Evolutionary conservation across 495 filamentous ascomycete species (phyloP), one percentile per base, ranked within the genome.

Genomic region (Lophium mytilinum): DNA sequence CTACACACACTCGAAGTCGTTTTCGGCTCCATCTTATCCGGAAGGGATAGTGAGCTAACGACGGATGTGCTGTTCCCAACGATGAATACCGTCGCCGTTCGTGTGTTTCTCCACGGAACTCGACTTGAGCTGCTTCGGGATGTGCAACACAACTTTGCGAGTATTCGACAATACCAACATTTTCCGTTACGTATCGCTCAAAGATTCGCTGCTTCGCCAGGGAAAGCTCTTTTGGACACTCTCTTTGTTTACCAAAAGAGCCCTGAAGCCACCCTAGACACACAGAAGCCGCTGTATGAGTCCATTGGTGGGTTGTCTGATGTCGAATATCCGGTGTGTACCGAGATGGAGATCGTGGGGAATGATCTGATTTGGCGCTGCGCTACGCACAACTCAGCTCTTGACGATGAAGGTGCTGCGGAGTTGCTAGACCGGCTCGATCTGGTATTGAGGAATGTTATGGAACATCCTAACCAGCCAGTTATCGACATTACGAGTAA

Each of bases 301-400:
- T 85, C 85, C 17, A 68, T 83, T 6, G 73, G 78, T 33, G 80
- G 83, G 10, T 66, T 64, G 10, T 81, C 87, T 0, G 75, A 80
- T 48, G 80, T 88, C 17, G 88, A 91, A 55, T 92, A 89, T 63
- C 86, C 86, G 0, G 68, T 91, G n/a, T 89, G 86, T 58, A 78
- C 86, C 2, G 89, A 94, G 69, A 81, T 90, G 74, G 89, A 92
- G 59, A 68, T 78, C 17, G 66, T 74, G 3, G 79, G 69, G 11
- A 66, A 75, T 21, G 61, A 68, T 1, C 57, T 92, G 0, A 53
- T 83, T 4, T 89, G 86, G 79, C 80, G 84, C 17, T 75, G 78
- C n/a, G 89, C 87, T 9, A 85, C 84, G 57, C 81, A 86, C 56
- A 77, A 75, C 5, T 68, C 66, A 12, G 75, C 78, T 33, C 61